Evolutionary conservation across 2,329 filamentous ascomycete genomes (phyloP), one percentile per base, ranked within the genome.

Genomic region (Claviceps maximensis): DNA sequence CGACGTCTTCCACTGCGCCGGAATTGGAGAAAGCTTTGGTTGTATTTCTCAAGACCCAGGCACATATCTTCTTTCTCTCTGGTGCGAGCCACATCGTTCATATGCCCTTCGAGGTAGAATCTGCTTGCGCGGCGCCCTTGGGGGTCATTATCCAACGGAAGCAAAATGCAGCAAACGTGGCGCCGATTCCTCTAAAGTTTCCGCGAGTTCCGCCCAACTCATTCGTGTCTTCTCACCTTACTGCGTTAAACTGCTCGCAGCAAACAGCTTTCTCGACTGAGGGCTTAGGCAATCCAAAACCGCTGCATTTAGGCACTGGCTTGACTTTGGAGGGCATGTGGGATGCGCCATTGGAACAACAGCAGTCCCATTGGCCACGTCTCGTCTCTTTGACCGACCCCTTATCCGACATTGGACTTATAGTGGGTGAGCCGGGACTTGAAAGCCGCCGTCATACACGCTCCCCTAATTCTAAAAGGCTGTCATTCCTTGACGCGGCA

Each of bases 21-120:
- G 53, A 58, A 0, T 66, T 80, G 25, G 77, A 79, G 44, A 78
- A 84, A 62, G 89, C 91, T 4, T 71, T 98, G 56, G 88, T 97
- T 8, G 86, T 98, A 49, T 86, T 97, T 59, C 79, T 98, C 58
- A 90, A 87, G 69, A 90, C 88, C 0, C 91, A 97, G 64, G 89
- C 88, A 23, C 91, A 97, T 65, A 82, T 98, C 58, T 94, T 90
- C 73, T 96, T 94, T 65, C 78, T 97, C 40, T 81, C 86, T 2
- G 91, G 91, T 21, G 84, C 88, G 36, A 93, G 81, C 63, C 87
- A 98, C 75, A 81, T 95, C 54, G 78, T 97, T 48, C 89, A 95
- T 65, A 81, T 98, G 63, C 91, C 91, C 1, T 98, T 98, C 63
- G 90, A 97, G 69, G 86, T 96, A 44, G 89, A 95, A 64, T 82